Percentiles rank a stretch among this genome's conserved stretches.
These are phyloP conservation scores for Marsdenia floribunda DNA, from an alignment of 257 asterid genomes.

Conservation along the genomic window DNA sequence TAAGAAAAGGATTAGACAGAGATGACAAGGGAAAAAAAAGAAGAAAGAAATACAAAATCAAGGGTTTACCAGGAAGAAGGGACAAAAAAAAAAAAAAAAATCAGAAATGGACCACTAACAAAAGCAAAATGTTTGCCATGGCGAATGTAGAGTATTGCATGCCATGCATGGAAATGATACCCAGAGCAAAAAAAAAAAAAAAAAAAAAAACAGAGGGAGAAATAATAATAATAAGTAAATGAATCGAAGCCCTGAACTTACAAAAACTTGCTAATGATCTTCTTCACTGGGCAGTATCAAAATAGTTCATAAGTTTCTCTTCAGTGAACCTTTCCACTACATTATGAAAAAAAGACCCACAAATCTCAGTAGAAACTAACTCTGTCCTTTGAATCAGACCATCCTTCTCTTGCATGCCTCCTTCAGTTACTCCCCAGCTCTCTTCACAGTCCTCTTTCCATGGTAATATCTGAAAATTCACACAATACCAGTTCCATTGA, in stretches of 20 bases:
- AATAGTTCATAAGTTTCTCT: not conserved
- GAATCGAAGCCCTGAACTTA: not conserved
- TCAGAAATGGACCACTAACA: not conserved
- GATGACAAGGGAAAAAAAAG: not conserved
- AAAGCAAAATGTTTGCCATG: not conserved
- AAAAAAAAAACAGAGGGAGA: not conserved
- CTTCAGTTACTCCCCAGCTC: too few relatives aligned
- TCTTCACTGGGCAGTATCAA: not conserved
- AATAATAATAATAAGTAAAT: not conserved
- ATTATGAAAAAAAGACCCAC: too few relatives aligned
- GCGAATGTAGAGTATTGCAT: not conserved
- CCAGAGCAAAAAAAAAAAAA: not conserved
- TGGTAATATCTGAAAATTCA: too few relatives aligned
- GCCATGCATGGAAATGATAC: not conserved
- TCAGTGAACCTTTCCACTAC: too few relatives aligned
- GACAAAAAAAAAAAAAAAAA: not conserved
- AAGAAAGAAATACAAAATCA: not conserved
- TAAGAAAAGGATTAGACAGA: not conserved
- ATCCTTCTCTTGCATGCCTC: too few relatives aligned
- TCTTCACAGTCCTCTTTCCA: too few relatives aligned
- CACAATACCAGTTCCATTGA: too few relatives aligned
- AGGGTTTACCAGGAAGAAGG: not conserved
- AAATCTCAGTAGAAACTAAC: too few relatives aligned
- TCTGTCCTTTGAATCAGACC: too few relatives aligned
- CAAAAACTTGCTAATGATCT: not conserved